Percentiles rank a stretch among this genome's conserved stretches.
Conservation (phyloP, 2,329 filamentous ascomycete species). For the Aspergillus floridensis region DNA sequence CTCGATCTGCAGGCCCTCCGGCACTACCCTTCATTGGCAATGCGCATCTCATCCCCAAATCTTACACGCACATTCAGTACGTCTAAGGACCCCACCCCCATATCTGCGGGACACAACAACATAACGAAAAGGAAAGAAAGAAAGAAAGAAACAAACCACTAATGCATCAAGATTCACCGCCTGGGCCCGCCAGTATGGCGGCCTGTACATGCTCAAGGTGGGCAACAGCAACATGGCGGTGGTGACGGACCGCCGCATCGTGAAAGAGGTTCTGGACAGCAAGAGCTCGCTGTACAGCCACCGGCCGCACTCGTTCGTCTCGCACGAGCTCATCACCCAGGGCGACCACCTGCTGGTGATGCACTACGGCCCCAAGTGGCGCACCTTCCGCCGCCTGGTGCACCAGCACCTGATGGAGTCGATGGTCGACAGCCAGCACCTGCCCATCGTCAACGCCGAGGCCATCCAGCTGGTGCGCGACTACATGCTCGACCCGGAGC, state of each 20-base stretch:
- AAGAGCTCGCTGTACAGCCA: conserved; percentile 45
- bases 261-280: conserved; percentile 49
- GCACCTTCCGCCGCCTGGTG: conserved; percentile 46
- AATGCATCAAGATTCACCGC: conserved; percentile 38
- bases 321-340: conserved; percentile 43
- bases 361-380: conserved; percentile 48
- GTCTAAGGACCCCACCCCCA: not conserved
- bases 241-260: conserved; percentile 39
- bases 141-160: not conserved
- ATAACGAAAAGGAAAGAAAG: not conserved
- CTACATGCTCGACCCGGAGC: conserved; percentile 39
- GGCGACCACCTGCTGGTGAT: conserved; percentile 51
- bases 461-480: conserved; percentile 49
- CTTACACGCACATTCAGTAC: conserved; percentile 30
- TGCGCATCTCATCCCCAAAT: conserved; percentile 38
- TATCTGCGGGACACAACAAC: no score
- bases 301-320: conserved; percentile 45
- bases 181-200: conserved; percentile 47
- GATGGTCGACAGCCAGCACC: conserved; percentile 45
- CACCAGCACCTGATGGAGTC: conserved; percentile 49
- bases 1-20: conserved; percentile 31
- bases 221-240: conserved; percentile 43
- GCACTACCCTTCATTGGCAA: conserved; percentile 46
- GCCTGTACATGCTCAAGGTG: conserved; percentile 45
- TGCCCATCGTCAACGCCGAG: conserved; percentile 48